Evolutionary conservation across 169 alveolate species (phyloP).

Genomic region (Plasmodium cynomolgi): DNA sequence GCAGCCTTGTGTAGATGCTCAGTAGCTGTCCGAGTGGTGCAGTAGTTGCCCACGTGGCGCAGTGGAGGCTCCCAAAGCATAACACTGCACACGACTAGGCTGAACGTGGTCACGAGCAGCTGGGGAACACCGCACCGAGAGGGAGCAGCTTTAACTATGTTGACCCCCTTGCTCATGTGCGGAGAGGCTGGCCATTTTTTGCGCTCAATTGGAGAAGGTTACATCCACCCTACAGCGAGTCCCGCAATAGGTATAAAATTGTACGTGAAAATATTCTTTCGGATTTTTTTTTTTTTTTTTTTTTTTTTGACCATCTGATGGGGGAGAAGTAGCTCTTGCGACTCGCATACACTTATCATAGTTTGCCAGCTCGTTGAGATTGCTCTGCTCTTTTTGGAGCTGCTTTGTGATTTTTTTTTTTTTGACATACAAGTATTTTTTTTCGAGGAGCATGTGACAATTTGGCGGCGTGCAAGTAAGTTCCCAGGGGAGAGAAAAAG

Average conservation of each 20-base stretch:
- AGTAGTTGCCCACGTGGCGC: background rate
- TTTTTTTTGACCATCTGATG: background rate
- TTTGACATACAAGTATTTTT: background rate
- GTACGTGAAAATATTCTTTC: background rate
- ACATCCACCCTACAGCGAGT: background rate
- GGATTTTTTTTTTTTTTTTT: background rate
- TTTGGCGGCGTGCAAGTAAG: background rate
- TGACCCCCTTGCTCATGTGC: background rate
- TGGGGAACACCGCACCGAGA: too few relatives aligned
- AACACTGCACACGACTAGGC: background rate
- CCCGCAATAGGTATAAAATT: background rate
- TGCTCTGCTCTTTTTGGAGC: background rate
- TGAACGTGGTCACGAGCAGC: background rate
- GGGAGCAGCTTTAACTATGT: background rate
- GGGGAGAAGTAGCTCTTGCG: background rate
- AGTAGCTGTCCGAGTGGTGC: background rate
- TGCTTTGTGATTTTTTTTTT: background rate
- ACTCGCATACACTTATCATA: background rate
- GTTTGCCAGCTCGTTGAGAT: background rate
- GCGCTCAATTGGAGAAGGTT: background rate
- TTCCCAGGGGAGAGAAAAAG: background rate
- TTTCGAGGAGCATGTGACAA: background rate
- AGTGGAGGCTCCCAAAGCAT: background rate
- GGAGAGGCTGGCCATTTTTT: background rate
- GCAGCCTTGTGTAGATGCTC: background rate